Conservation (phyloP, 352 stramenopile genomes). For the Pythium utonaiense region DNA sequence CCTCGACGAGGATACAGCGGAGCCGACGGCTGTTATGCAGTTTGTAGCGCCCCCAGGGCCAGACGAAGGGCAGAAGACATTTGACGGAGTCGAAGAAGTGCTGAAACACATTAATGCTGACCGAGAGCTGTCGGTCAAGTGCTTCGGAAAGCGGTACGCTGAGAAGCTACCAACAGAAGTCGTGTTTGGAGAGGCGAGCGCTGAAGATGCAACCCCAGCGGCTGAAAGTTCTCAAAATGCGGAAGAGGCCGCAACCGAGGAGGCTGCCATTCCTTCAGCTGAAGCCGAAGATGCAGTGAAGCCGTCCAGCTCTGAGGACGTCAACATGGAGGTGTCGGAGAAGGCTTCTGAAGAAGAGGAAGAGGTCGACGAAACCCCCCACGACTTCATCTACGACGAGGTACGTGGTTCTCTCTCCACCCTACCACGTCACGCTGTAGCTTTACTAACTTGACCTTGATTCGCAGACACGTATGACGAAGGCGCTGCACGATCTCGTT, state of each 20-base stretch:
- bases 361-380: conserved; percentile 1
- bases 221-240: not conserved
- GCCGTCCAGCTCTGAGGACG: not conserved
- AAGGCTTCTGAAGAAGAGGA: not conserved
- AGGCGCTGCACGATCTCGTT: conserved; percentile 45
- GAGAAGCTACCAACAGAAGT: conserved; percentile 40
- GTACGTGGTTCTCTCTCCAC: conserved; percentile 28
- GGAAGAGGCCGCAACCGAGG: not conserved
- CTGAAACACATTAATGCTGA: conserved; percentile 57
- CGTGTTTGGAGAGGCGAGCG: conserved; percentile 25
- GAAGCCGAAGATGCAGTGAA: not conserved
- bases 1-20: conserved; percentile 24
- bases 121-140: conserved; percentile 45
- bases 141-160: conserved; percentile 64
- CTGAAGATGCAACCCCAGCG: conserved; percentile 5
- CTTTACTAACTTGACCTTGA: not conserved
- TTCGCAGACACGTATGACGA: conserved; percentile 49
- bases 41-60: conserved; percentile 13
- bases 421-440: too few relatives aligned
- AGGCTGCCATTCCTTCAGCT: not conserved
- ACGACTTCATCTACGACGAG: conserved; percentile 80
- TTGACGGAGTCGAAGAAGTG: conserved; percentile 46
- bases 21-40: conserved; percentile 23
- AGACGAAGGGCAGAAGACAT: not conserved
- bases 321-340: not conserved